These are phyloP conservation scores for Persicaria maculosa DNA, from an alignment of 148 eudicot genomes.

Conservation along the genomic window DNA sequence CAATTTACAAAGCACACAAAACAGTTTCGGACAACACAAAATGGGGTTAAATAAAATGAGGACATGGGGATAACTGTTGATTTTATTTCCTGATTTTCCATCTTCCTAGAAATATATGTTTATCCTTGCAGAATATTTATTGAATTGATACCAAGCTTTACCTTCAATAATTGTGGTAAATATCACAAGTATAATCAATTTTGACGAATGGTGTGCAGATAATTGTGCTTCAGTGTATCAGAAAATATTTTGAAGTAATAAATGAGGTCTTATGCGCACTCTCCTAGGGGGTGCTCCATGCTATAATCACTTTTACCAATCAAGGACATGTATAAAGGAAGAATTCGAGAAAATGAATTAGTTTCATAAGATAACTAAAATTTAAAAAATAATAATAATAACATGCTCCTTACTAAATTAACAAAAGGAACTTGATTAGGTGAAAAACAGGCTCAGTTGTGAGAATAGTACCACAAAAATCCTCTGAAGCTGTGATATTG, in stretches of 20 bases:
- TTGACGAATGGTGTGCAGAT: not conserved
- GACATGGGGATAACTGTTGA: not conserved
- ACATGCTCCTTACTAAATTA: not conserved
- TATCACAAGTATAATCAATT: no score
- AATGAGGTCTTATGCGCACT: not conserved
- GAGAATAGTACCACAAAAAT: slow-evolving; percentile 67
- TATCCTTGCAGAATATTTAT: not conserved
- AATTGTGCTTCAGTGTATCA: not conserved
- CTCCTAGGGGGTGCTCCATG: not conserved
- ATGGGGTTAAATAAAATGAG: not conserved
- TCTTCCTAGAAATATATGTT: not conserved
- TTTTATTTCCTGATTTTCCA: not conserved
- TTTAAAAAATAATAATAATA: not conserved
- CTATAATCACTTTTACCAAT: not conserved
- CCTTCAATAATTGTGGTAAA: not conserved
- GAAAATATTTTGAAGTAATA: not conserved
- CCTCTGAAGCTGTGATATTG: slow-evolving; percentile 87
- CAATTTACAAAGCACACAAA: not conserved
- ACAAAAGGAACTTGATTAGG: slow-evolving; percentile 8
- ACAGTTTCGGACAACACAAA: not conserved
- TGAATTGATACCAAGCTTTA: not conserved
- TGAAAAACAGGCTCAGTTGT: not conserved
- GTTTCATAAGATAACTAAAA: not conserved
- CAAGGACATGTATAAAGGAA: not conserved
- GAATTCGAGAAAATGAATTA: not conserved